Conservation (phyloP, 768 basidiomycete genomes). For the Rhodotorula taiwanensis region DNA sequence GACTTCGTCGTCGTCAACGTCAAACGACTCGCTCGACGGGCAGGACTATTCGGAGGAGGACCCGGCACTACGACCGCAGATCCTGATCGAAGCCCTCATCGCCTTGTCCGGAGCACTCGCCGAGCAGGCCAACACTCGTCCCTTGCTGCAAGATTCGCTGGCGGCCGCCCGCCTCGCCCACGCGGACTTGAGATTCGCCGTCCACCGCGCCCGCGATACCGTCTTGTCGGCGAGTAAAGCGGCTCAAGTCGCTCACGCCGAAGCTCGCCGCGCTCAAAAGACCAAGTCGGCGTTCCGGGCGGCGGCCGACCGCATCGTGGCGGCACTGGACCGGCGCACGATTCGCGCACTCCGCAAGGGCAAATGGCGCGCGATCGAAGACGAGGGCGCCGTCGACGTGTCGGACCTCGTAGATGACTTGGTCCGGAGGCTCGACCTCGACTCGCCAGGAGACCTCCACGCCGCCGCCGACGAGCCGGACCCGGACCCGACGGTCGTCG, state of each 20-base stretch:
- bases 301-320: conserved; percentile 18
- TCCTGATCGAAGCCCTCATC: conserved; percentile 15
- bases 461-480: conserved; percentile 3
- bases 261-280: conserved; percentile 20
- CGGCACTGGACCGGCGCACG: conserved; percentile 11
- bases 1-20: not conserved
- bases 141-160: conserved; percentile 1
- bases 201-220: not conserved
- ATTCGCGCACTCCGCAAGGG: not conserved
- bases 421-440: too few relatives aligned
- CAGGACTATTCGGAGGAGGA: too few relatives aligned
- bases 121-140: not conserved
- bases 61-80: conserved; percentile 12
- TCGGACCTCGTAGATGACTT: too few relatives aligned
- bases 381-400: not conserved
- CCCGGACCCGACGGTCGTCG: too few relatives aligned
- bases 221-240: conserved; percentile 11
- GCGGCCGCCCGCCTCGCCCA: not conserved
- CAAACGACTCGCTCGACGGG: too few relatives aligned
- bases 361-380: conserved; percentile 4
- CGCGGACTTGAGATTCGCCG: not conserved
- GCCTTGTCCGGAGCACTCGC: conserved; percentile 15
- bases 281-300: conserved; percentile 9
- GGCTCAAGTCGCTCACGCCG: conserved; percentile 21
- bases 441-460: too few relatives aligned